Evolutionary conservation across 78 protist genomes (phyloP), one percentile per base, ranked within the genome.

Genomic region (Bodo saltans): DNA sequence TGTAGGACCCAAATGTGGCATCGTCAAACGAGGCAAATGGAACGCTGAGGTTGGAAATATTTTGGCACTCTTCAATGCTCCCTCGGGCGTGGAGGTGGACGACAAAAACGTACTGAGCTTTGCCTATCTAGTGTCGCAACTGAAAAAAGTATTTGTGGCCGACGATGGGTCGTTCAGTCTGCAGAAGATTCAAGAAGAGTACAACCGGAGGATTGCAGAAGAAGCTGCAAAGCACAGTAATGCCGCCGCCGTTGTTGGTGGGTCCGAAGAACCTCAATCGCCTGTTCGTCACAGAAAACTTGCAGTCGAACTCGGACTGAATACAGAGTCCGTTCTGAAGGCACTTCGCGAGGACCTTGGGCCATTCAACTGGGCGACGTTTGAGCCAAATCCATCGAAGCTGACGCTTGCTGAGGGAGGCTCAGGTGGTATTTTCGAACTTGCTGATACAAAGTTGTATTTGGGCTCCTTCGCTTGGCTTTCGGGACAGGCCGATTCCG

Each of bases 81-180:
- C 12, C 53, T 47, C 81, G 67, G 12, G 67, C 69, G 12, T 76
- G 32, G 35, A 68, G 8, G 11, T 39, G 30, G 34, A 68, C 69
- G 12, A 4, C 34, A 30, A 76, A 26, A 27, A 1, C 53, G 81
- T 2, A 38, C 34, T 47, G 35, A 32, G n/a, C 35, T 39, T 76
- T 3, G 81, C 12, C 17, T 3, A 4, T 28, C 25, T 76, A 3
- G 34, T 76, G 81, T 4, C 12, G 27, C 42, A 76, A 29, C 60
- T 76, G 30, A 4, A 39, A 3, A 47, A 76, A 8, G 81, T 76
- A 2, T 76, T 76, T 67, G 81, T 76, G 34, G 34, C 81, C 30
- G 81, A 76, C 81, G 35, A 76, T 27, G 81, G 81, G 35, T 8
- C 12, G 39, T 76, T 76, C 69, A 39, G 67, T 27, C 38, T 76